Percentiles rank a stretch among this genome's conserved stretches.
Conservation (phyloP, 305 asterid genomes). For the Solanum hybrid region DNA sequence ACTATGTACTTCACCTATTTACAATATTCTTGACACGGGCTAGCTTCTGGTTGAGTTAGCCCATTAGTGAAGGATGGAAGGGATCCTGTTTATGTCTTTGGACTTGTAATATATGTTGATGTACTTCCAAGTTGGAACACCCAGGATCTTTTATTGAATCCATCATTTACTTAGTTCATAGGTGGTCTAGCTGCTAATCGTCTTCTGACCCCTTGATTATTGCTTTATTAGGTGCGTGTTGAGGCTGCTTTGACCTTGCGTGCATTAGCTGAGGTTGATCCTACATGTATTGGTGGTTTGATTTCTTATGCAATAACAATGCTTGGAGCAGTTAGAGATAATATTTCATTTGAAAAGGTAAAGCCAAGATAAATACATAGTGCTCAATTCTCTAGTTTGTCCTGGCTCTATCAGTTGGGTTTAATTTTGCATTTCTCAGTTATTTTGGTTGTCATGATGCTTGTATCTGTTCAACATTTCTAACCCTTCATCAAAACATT, state of each 20-base stretch:
- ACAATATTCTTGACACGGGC: background rate
- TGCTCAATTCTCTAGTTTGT: background rate
- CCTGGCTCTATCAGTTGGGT: background rate
- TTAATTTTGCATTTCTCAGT: background rate
- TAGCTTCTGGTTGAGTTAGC: background rate
- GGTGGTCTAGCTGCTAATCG: background rate
- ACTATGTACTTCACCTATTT: background rate
- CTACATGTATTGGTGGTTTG: constrained; percentile 93
- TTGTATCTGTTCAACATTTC: background rate
- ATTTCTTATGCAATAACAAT: constrained; percentile 89
- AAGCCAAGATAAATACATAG: background rate
- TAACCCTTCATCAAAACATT: background rate
- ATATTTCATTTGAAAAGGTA: constrained; percentile 85
- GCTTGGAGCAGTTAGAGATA: constrained; percentile 85
- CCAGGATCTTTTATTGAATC: background rate
- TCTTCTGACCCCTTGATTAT: background rate
- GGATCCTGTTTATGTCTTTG: background rate
- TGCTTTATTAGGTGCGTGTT: constrained; percentile 67
- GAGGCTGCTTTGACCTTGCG: constrained; percentile 98
- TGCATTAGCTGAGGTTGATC: constrained; percentile 92
- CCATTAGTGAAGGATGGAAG: background rate
- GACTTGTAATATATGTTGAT: background rate
- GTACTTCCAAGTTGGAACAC: background rate
- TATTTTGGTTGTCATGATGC: background rate
- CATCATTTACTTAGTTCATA: background rate